Conservation (phyloP, 2,329 filamentous ascomycete species). For the Fusarium graminum region DNA sequence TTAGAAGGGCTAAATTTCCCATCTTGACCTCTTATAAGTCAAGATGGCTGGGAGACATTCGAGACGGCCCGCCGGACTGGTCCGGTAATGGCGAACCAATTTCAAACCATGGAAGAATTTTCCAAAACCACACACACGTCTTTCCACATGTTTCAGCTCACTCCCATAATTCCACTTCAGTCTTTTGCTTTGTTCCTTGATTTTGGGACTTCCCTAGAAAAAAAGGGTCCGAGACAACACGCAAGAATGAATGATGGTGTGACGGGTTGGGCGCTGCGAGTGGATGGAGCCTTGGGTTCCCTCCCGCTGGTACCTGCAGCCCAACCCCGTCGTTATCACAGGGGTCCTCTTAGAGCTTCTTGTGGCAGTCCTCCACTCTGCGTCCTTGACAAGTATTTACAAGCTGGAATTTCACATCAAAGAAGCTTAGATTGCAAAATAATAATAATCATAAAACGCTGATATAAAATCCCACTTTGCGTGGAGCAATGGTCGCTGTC, state of each 20-base stretch:
- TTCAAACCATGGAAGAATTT: conserved; percentile 24
- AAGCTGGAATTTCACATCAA: conserved; percentile 18
- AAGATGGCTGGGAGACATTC: conserved; percentile 30
- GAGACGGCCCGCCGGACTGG: conserved; percentile 26
- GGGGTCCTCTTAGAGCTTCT: conserved; percentile 30
- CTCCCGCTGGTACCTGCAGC: conserved; percentile 45
- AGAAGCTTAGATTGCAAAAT: conserved; percentile 12
- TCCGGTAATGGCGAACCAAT: conserved; percentile 33
- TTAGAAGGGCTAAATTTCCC: conserved; percentile 38
- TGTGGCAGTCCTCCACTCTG: conserved; percentile 31
- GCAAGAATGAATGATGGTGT: conserved; percentile 25
- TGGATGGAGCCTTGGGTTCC: conserved; percentile 40
- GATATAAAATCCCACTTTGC: conserved; percentile 24
- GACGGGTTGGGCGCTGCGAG: conserved; percentile 32
- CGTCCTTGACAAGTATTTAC: conserved; percentile 17
- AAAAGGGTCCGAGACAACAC: conserved; percentile 30
- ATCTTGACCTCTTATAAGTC: conserved; percentile 25
- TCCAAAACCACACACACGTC: conserved; percentile 1
- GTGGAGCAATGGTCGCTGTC: conserved; percentile 11
- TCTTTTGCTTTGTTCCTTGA: conserved; percentile 22
- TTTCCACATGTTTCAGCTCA: conserved; percentile 19
- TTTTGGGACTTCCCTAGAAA: conserved; percentile 27
- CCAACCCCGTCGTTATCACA: conserved; percentile 34
- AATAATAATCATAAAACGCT: conserved; percentile 1
- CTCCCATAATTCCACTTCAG: conserved; percentile 5